Conservation (phyloP, 768 basidiomycete species). For the Phylloporus arenicola region DNA sequence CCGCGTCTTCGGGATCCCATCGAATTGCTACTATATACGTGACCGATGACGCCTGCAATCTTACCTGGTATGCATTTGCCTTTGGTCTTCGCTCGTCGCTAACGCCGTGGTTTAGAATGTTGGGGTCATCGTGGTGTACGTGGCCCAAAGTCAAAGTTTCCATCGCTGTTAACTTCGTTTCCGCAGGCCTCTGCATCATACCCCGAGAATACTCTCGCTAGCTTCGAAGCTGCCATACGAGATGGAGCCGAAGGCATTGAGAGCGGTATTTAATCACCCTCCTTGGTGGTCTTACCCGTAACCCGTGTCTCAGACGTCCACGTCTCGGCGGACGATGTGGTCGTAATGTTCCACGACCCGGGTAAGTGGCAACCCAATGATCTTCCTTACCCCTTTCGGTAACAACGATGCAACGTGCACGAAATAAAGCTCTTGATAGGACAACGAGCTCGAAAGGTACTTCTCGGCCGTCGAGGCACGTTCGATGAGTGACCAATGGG, state of each 20-base stretch:
- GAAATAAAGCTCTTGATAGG: constrained; percentile 53
- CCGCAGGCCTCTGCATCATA: constrained; percentile 74
- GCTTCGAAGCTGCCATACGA: constrained; percentile 90
- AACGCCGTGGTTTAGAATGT: constrained; percentile 48
- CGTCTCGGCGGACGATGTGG: constrained; percentile 79
- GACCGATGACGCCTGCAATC: constrained; percentile 18
- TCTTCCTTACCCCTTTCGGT: constrained; percentile 20
- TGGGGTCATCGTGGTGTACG: constrained; percentile 72
- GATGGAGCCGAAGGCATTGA: constrained; percentile 97
- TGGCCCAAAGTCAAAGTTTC: constrained; percentile 29
- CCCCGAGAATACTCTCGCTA: constrained; percentile 93
- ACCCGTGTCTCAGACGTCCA: constrained; percentile 82
- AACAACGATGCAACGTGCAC: constrained; percentile 22
- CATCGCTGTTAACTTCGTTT: constrained; percentile 13
- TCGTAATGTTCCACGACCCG: constrained; percentile 96
- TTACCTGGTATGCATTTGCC: constrained; percentile 24
- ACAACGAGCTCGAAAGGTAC: constrained; percentile 77
- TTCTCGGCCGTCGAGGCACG: constrained; percentile 14
- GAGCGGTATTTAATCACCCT: constrained; percentile 70
- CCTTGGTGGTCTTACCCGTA: constrained; percentile 39
- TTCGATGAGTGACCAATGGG: constrained; percentile 21
- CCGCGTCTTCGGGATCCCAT: background rate
- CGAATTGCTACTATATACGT: constrained; percentile 2
- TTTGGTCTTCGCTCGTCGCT: background rate
- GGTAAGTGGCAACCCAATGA: constrained; percentile 37